phyloP scores from a whole-genome alignment of 192 early-diverging fungal genomes.

The Geranomyces variabilis region DNA sequence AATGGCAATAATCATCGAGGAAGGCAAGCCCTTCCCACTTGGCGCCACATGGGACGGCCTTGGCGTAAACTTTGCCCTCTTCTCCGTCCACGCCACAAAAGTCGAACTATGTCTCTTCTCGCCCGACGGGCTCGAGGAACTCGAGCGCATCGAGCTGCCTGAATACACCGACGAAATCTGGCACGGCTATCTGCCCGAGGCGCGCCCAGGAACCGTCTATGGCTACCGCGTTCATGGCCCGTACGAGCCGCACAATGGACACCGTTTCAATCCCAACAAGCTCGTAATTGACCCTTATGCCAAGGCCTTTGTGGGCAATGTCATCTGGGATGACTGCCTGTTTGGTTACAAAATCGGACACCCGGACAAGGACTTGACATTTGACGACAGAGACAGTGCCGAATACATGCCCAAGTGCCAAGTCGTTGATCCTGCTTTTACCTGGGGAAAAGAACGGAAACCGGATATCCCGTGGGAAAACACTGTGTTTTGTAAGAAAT shows the following conservation, averaged over 20 bases:
- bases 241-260: constrained; percentile 31
- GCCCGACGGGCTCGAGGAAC: constrained; percentile 18
- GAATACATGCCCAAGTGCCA: constrained; percentile 34
- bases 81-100: constrained; percentile 36
- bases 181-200: constrained; percentile 36
- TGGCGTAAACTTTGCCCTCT: constrained; percentile 34
- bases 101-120: constrained; percentile 32
- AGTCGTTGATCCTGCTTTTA: constrained; percentile 31
- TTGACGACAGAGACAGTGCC: constrained; percentile 28
- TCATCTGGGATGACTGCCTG: constrained; percentile 32
- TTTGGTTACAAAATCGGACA: constrained; percentile 31
- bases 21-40: constrained; percentile 28
- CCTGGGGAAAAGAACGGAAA: constrained; percentile 30
- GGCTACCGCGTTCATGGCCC: constrained; percentile 35
- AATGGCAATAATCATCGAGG: constrained; percentile 7
- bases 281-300: constrained; percentile 32
- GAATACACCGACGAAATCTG: constrained; percentile 36
- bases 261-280: constrained; percentile 35
- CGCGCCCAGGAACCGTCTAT: constrained; percentile 28
- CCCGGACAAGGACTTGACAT: constrained; percentile 22
- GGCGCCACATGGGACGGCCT: constrained; percentile 38
- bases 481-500: constrained; percentile 25
- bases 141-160: constrained; percentile 32
- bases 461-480: constrained; percentile 36
- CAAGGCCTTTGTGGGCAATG: constrained; percentile 27